Percentiles rank a stretch among this genome's conserved stretches.
These are phyloP conservation scores for Xylariaceae sp. DNA, from an alignment of 2,329 filamentous ascomycete species.

Conservation along the genomic window DNA sequence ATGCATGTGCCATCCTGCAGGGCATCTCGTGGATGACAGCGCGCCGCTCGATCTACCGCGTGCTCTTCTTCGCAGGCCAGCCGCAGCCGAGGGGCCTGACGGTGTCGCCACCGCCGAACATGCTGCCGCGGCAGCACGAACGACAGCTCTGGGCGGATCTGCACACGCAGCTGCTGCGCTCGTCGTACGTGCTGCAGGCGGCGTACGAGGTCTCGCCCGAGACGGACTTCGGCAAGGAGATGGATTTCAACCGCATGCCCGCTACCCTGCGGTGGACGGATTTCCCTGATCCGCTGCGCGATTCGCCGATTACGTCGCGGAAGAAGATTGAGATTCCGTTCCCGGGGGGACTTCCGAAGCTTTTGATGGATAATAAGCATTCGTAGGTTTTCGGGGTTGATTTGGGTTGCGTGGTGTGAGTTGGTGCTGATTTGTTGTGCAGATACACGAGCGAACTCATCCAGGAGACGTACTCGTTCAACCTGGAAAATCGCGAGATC, in stretches of 20 bases:
- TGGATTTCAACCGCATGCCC: constrained; percentile 39
- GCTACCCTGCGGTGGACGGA: constrained; percentile 55
- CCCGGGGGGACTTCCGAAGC: constrained; percentile 42
- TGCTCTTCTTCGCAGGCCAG: constrained; percentile 50
- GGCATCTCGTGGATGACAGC: constrained; percentile 54
- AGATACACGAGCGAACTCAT: constrained; percentile 51
- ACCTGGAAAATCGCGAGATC: constrained; percentile 51
- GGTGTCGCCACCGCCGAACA: constrained; percentile 29
- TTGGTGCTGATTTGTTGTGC: neutral
- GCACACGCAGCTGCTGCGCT: constrained; percentile 48
- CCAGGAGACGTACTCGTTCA: constrained; percentile 51
- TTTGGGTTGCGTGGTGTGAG: neutral
- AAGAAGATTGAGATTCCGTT: constrained; percentile 54
- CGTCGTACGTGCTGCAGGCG: constrained; percentile 53
- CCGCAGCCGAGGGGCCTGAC: constrained; percentile 42
- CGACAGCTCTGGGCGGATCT: constrained; percentile 47
- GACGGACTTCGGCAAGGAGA: constrained; percentile 40
- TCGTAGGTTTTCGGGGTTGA: constrained; percentile 34
- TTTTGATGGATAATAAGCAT: constrained; percentile 50
- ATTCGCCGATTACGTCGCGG: constrained; percentile 46
- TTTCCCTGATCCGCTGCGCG: constrained; percentile 52
- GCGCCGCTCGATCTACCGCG: constrained; percentile 44
- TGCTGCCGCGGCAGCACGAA: constrained; percentile 10
- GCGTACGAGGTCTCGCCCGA: constrained; percentile 49
- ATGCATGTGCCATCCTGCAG: constrained; percentile 48